Conservation (phyloP, 768 basidiomycete genomes). For the Termitomyces sp. region DNA sequence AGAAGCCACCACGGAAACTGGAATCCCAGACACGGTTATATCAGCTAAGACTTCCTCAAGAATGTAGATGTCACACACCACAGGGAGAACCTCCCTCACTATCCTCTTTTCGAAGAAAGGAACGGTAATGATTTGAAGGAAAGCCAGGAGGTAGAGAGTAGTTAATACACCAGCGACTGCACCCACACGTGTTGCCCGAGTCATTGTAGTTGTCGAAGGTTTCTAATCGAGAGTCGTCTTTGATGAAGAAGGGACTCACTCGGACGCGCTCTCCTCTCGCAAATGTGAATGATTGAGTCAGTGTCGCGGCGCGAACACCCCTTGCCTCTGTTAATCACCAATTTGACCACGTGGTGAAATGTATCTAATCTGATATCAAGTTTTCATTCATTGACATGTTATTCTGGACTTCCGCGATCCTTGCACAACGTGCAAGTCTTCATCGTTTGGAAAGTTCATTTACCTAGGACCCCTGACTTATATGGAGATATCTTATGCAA, state of each 20-base stretch:
- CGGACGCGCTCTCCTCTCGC: neutral
- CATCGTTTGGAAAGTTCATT: no score
- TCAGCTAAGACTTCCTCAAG: neutral
- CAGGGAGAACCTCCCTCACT: conserved; percentile 48
- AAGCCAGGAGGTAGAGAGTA: conserved; percentile 48
- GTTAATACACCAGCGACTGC: conserved; percentile 35
- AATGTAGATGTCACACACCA: conserved; percentile 39
- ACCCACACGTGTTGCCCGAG: conserved; percentile 53
- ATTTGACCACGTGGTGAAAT: neutral
- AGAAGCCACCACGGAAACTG: conserved; percentile 83
- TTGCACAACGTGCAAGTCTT: no score
- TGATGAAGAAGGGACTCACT: neutral
- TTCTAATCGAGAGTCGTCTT: neutral
- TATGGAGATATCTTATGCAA: no score
- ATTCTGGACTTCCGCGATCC: no score
- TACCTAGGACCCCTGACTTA: no score
- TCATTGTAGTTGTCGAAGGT: conserved; percentile 35
- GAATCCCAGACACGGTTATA: neutral
- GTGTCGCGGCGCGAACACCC: neutral
- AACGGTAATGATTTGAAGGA: conserved; percentile 50
- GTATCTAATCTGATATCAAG: neutral
- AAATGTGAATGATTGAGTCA: neutral
- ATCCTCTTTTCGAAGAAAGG: conserved; percentile 44
- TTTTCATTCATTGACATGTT: no score
- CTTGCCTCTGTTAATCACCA: neutral